Evolutionary conservation across 1,284 basidiomycete species (phyloP).

Genomic region (Takashimella tepidaria): DNA sequence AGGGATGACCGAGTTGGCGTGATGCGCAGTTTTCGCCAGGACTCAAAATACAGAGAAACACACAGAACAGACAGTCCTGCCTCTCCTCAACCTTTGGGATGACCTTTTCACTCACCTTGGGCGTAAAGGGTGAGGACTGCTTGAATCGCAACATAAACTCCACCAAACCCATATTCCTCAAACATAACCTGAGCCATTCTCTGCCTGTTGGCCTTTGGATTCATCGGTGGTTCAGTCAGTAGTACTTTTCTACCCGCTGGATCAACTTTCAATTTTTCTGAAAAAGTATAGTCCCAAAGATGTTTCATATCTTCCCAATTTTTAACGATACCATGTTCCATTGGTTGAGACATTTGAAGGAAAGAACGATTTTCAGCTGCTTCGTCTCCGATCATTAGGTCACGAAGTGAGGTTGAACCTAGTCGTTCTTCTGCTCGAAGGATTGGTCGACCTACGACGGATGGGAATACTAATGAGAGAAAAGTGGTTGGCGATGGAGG

Average conservation of each 20-base stretch:
- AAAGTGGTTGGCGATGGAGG: constrained; percentile 3
- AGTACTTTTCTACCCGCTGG: constrained; percentile 84
- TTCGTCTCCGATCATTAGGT: constrained; percentile 97
- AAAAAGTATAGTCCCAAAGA: constrained; percentile 97
- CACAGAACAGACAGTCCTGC: no score
- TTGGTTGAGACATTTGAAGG: constrained; percentile 93
- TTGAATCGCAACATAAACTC: constrained; percentile 97
- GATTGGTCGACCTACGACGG: constrained; percentile 93
- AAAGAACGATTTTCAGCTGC: constrained; percentile 91
- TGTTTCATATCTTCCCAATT: constrained; percentile 99
- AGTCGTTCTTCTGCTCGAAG: constrained; percentile 94
- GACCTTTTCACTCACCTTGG: constrained; percentile 72
- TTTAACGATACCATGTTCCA: constrained; percentile 98
- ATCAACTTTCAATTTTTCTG: constrained; percentile 88
- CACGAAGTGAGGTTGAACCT: constrained; percentile 75
- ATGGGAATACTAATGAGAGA: constrained; percentile 74
- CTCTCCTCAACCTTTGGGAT: neutral
- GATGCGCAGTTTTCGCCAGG: no score
- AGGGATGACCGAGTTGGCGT: no score
- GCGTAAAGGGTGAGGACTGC: constrained; percentile 97
- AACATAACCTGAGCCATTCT: constrained; percentile 99
- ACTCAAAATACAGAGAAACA: no score
- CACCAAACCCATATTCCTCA: constrained; percentile 94
- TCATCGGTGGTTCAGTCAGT: constrained; percentile 99
- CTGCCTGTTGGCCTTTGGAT: constrained; percentile 88